Base-by-base conservation (phyloP, 2,329 filamentous ascomycete genomes). In the Chaetothyriales sp. region DNA sequence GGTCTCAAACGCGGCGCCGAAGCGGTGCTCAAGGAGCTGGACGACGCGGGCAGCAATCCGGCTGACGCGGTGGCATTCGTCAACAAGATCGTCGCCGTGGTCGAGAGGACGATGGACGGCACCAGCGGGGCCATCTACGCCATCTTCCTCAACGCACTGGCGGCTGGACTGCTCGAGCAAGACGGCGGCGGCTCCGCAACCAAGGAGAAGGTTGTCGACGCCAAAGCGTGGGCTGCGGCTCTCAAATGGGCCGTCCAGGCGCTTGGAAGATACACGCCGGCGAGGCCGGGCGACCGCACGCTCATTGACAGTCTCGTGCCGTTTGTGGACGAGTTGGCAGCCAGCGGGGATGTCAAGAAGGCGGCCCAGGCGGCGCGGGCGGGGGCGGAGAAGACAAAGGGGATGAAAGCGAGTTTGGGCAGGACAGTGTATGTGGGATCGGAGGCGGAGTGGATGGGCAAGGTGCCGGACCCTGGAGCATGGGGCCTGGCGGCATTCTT, bases 391-490 rank as follows among this genome's bases (percentile, higher is more conserved):
- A 79, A 79, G 28, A 97, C 92, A 18, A 94, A 89, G 72, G 85
- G 84, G 20, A 95, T 98, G 89, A 81, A 85, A 66, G 87, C 92
- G 44, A 92, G 83, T 61, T 72, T 98, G 43, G 92, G 92, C 6
- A 73, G 88, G 53, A 80, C 84, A 1, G 87, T 92, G 9, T 94
- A 94, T 66, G 80, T 94, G 48, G 87, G 85, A 56, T 85, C 84
- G 44, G 69, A 73, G 59, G 62, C 63, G 4, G 56, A 77, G 73
- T 64, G 85, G 84, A 15, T 89, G 76, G 70, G 81, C 80, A 70
- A 86, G 61, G 77, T 88, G 18, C 83, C 84, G 18, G 85, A 88
- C 69, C 85, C 85, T 2, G 82, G 83, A 25, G 83, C 83, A 5
- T 75, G 79, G 54, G 92, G 92, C n/a, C 81, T 97, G 58, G 83